Base-by-base conservation (phyloP, 176 grass and related monocot species). In the Aegilops speltoides region DNA sequence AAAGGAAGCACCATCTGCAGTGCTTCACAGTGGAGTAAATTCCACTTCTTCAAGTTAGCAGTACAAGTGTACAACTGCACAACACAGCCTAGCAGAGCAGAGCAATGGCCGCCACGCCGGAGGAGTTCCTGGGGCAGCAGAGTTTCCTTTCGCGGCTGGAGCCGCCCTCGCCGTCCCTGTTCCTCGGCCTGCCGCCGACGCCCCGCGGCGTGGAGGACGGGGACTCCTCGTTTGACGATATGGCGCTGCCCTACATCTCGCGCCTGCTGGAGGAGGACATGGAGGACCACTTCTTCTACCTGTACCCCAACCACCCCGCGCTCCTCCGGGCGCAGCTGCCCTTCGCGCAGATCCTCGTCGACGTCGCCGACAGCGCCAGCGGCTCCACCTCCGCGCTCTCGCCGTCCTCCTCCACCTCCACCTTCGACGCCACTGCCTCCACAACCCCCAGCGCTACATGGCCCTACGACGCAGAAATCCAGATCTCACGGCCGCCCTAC, bases 181-280 rank as follows among this genome's bases (percentile, higher is more conserved):
- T 81, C 83, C 79, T 86, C 38, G 41, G 66, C 83, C 69, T 89
- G 10, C 69, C 88, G 10, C 34, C 88, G 2, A 69, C 83, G 20
- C 68, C 88, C 19, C 17, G 19, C 7, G 15, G 3, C 70, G 10
- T 4, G 25, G 70, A 31, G 46, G 76, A 48, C 8, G 11, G 40
- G 17, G 68, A 36, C 23, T 5, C 25, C 41, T 56, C 40, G 10
- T 64, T 24, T 31, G 31, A 89, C 40, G 89, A 83, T 56, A 68
- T 86, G 6, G 73, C 82, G 9, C 79, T 87, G 25, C 84, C 73
- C 22, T 85, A 80, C 82, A 45, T 85, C 83, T 76, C 70, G 24
- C 83, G 56, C 8, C 64, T 89, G 77, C 88, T 89, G 88, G 82
- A 80, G 56, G 88, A 89, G 32, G 88, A 76, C 77, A 33, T 80